phyloP scores from a whole-genome alignment of 495 filamentous ascomycete species.

The Neurospora tetrasperma region DNA sequence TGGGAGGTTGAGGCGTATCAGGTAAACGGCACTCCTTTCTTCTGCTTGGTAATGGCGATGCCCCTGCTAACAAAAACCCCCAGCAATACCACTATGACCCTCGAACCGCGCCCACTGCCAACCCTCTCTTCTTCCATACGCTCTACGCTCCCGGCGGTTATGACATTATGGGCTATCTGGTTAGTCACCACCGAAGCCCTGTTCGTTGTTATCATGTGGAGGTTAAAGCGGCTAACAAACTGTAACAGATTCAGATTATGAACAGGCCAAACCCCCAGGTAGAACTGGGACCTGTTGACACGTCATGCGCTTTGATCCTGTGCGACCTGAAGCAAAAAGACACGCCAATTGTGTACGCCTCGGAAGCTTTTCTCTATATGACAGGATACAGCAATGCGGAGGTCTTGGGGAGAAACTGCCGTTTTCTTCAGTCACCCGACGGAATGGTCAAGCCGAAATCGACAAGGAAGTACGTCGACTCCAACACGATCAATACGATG shows the following conservation, averaged over 20 bases:
- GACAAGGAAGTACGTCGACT: constrained; percentile 25
- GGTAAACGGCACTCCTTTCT: constrained; percentile 4
- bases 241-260: constrained; percentile 27
- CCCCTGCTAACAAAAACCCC: not conserved
- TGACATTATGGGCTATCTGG: constrained; percentile 40
- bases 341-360: constrained; percentile 40
- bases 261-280: constrained; percentile 34
- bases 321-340: constrained; percentile 36
- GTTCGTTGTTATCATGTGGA: not conserved
- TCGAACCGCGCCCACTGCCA: not conserved
- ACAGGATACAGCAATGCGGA: constrained; percentile 36
- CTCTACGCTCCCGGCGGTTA: constrained; percentile 38
- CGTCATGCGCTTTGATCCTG: constrained; percentile 36
- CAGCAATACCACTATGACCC: constrained; percentile 1
- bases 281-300: constrained; percentile 37
- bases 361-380: constrained; percentile 31
- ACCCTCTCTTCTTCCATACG: constrained; percentile 36
- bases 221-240: not conserved
- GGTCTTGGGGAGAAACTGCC: constrained; percentile 39
- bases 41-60: not conserved
- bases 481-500: constrained; percentile 28
- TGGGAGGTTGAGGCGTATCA: constrained; percentile 18
- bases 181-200: constrained; percentile 12
- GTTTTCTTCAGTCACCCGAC: constrained; percentile 41
- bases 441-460: constrained; percentile 21